Base-by-base conservation (phyloP, 2,329 filamentous ascomycete species). In the Pestalotiopsis fici region DNA sequence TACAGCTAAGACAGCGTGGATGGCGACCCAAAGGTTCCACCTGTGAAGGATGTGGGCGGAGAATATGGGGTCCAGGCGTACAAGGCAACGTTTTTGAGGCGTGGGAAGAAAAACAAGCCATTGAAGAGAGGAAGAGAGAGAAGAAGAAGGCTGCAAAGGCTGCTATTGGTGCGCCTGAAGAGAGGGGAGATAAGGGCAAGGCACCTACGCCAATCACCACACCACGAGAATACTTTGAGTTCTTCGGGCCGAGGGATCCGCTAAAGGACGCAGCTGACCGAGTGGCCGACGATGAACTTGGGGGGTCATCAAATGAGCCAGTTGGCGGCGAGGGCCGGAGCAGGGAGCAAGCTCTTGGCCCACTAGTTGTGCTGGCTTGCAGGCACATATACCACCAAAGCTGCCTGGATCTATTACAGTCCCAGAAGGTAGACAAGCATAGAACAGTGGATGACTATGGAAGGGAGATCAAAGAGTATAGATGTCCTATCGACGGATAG, bases 31-130 rank as follows among this genome's bases (percentile, higher is more conserved):
- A 91, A 37, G 92, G 94, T 0, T 95, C 95, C 65, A 91, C 91
- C 0, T 99, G 97, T 76, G 95, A 98, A 79, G 90, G 90, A 1
- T 99, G 97, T 73, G 90, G 91, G 60, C 88, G 88, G 60, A 86
- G 95, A 6, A 87, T 94, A 1, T 99, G 96, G 95, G 97, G 96
- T 0, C 94, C 95, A 0, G 95, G 94, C 0, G 91, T 94, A 0
- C 91, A 93, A 0, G 87, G 88, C 0, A 87, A 89, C 47, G 87
- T 97, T 1, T 97, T 94, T 83, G 90, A 93, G 63, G 90, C 90
- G 0, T 98, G 94, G 94, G 90, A 96, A 77, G 85, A 87, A 66
- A 87, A 83, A 71, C 85, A 87, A 71, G 80, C 79, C 1, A 72
- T 78, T 1, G 86, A 88, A 65, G 81, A 83, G 15, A 74, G 74